phyloP scores from a whole-genome alignment of 257 asterid genomes.

The Gynochthodes officinalis region DNA sequence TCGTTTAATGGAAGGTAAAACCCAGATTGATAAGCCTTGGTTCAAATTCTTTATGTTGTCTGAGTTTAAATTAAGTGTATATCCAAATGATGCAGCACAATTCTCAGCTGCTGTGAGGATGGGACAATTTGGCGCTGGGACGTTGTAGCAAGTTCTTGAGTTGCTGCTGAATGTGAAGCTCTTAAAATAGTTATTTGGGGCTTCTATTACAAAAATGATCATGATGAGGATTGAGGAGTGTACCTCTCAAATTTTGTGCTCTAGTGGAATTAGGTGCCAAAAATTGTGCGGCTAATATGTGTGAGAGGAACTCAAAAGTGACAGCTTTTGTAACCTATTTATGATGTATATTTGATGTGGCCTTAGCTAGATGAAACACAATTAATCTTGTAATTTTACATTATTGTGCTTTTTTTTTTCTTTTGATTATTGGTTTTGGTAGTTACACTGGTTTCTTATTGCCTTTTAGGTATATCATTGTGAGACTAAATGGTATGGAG shows the following conservation, averaged over 20 bases:
- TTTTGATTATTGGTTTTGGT: no score
- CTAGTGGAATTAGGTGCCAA: no score
- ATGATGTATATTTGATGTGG: neutral
- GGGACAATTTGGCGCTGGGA: constrained; percentile 99
- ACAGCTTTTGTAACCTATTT: no score
- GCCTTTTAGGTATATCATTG: no score
- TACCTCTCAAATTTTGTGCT: neutral
- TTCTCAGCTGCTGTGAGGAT: constrained; percentile 95
- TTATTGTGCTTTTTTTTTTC: no score
- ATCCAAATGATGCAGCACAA: constrained; percentile 56
- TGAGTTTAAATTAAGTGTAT: constrained; percentile 5
- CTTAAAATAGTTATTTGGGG: neutral
- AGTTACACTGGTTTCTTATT: no score
- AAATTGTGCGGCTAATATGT: no score
- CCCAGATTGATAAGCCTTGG: neutral
- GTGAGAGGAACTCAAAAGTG: no score
- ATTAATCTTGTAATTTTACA: no score
- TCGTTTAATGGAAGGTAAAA: constrained; percentile 90
- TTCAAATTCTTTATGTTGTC: neutral
- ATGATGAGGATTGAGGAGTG: neutral
- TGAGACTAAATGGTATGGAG: no score
- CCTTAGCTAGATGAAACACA: neutral
- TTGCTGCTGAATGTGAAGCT: neutral
- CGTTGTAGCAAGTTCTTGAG: constrained; percentile 63
- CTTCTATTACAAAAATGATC: neutral